These are phyloP conservation scores for Penicillium sp. DNA, from an alignment of 2,329 filamentous ascomycete genomes.

Conservation along the genomic window DNA sequence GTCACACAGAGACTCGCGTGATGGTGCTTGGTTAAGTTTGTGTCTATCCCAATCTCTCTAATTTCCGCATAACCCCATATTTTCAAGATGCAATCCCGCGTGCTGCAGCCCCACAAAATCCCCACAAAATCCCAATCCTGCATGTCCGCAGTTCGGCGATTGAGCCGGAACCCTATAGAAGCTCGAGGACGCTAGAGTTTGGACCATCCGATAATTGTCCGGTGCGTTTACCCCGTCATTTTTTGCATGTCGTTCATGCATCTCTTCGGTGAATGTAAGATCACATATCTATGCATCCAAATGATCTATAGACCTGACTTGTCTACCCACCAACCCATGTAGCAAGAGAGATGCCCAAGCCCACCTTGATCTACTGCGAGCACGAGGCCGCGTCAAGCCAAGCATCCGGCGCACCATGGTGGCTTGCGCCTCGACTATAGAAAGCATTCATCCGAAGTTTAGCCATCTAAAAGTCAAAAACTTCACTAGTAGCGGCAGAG, in stretches of 20 bases:
- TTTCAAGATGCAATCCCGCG: neutral
- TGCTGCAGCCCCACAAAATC: conserved; percentile 5
- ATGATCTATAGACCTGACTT: neutral
- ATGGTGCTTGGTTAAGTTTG: neutral
- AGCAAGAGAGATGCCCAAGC: neutral
- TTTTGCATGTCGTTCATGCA: neutral
- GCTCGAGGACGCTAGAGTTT: neutral
- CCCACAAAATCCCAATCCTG: neutral
- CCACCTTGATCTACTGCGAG: neutral
- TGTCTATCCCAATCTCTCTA: neutral
- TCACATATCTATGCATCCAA: neutral
- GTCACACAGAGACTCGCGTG: neutral
- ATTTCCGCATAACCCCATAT: neutral
- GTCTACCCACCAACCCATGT: neutral
- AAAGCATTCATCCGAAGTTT: conserved; percentile 4
- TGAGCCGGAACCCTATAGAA: neutral
- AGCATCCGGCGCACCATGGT: neutral
- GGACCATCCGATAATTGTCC: neutral
- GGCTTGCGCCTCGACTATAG: neutral
- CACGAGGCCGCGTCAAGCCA: neutral
- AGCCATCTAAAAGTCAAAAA: conserved; percentile 5
- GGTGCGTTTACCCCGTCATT: neutral
- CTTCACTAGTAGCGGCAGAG: neutral
- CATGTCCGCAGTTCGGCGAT: neutral
- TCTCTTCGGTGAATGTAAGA: neutral